These are phyloP conservation scores for Nakazawaea peltata DNA, from an alignment of 805 yeast species.

Conservation along the genomic window DNA sequence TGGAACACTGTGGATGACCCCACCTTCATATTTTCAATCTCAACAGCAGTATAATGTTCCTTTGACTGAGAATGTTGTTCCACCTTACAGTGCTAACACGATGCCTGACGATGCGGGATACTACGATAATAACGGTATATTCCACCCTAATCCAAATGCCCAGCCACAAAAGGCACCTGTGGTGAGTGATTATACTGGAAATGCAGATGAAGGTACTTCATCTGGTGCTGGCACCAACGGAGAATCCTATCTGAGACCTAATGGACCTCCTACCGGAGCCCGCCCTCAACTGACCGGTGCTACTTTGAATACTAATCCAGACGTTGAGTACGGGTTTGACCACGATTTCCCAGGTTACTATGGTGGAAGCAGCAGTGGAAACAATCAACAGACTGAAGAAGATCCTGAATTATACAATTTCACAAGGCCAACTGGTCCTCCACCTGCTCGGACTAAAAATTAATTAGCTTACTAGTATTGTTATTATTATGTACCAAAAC, in stretches of 20 bases:
- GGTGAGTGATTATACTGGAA: slow-evolving; percentile 4
- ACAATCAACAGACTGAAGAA: neutral
- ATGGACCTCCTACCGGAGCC: slow-evolving; percentile 3
- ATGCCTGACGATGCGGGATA: slow-evolving; percentile 73
- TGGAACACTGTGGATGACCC: slow-evolving; percentile 84
- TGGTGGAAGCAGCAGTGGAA: slow-evolving; percentile 4
- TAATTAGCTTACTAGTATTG: no score
- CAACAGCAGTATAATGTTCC: slow-evolving; percentile 48
- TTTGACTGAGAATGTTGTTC: slow-evolving; percentile 38
- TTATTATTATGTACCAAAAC: no score
- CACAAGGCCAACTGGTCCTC: slow-evolving; percentile 18
- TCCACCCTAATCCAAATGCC: slow-evolving; percentile 27
- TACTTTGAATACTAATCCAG: slow-evolving; percentile 12
- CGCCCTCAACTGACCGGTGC: slow-evolving; percentile 8
- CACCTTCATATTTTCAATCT: slow-evolving; percentile 67
- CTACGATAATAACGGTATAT: slow-evolving; percentile 57
- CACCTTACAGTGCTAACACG: slow-evolving; percentile 59
- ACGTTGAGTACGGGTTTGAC: slow-evolving; percentile 18
- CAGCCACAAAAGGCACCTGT: slow-evolving; percentile 9
- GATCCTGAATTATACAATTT: slow-evolving; percentile 4
- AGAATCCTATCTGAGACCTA: slow-evolving; percentile 3
- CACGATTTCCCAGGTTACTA: slow-evolving; percentile 16
- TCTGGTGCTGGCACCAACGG: neutral
- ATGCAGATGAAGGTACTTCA: no score
- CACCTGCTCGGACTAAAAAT: slow-evolving; percentile 14